Conservation (phyloP, 176 grass and related monocot genomes). For the Zoysia japonica region DNA sequence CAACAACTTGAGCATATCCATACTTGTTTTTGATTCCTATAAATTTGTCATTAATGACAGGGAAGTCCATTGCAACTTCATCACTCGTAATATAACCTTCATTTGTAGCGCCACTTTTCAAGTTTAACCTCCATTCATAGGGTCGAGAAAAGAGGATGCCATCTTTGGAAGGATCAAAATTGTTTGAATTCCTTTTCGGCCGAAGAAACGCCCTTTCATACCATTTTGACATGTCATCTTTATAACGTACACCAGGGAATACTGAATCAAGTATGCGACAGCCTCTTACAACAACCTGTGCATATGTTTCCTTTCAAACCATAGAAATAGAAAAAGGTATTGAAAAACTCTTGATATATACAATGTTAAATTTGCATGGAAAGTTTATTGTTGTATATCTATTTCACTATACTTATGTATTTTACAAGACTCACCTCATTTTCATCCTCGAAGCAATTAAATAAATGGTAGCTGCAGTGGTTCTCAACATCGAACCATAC, state of each 20-base stretch:
- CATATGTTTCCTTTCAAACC: neutral
- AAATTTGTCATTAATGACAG: slow-evolving; percentile 39
- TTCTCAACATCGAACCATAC: slow-evolving; percentile 50
- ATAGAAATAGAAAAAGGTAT: neutral
- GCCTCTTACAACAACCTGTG: slow-evolving; percentile 38
- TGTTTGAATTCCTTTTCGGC: slow-evolving; percentile 20
- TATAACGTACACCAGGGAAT: slow-evolving; percentile 21
- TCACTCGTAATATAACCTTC: slow-evolving; percentile 43
- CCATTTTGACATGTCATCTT: slow-evolving; percentile 25
- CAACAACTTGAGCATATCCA: slow-evolving; percentile 51
- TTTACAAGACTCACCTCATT: slow-evolving; percentile 40
- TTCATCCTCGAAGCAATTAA: slow-evolving; percentile 54
- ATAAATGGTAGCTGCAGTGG: slow-evolving; percentile 49
- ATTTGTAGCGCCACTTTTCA: slow-evolving; percentile 13
- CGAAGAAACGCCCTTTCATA: slow-evolving; percentile 43
- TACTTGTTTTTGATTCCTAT: slow-evolving; percentile 40
- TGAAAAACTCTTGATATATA: neutral
- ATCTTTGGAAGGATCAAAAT: slow-evolving; percentile 42
- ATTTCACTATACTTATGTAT: neutral
- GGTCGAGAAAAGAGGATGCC: slow-evolving; percentile 51
- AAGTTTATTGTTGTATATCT: neutral
- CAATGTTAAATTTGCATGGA: neutral
- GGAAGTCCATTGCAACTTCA: slow-evolving; percentile 52
- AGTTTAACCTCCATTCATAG: slow-evolving; percentile 47
- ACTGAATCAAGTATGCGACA: slow-evolving; percentile 38